phyloP scores from a whole-genome alignment of 1,284 basidiomycete species.

The Schizopora paradoxa region DNA sequence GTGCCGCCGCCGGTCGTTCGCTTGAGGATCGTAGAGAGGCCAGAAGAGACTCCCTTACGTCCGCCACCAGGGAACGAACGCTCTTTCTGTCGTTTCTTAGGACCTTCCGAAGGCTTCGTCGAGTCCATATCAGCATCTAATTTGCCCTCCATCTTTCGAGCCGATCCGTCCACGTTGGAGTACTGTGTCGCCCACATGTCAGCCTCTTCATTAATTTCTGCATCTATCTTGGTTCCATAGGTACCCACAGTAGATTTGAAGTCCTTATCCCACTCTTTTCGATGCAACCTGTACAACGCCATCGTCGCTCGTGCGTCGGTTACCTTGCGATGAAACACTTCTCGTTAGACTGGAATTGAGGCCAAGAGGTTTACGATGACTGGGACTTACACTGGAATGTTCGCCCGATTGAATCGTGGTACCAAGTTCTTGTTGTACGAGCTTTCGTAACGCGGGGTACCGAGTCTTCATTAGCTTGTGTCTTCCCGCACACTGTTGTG shows the following conservation, averaged over 20 bases:
- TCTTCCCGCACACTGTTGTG: conserved; percentile 62
- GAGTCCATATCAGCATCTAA: conserved; percentile 10
- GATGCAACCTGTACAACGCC: conserved; percentile 89
- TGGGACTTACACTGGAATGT: conserved; percentile 70
- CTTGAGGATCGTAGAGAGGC: conserved; percentile 58
- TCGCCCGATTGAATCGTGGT: conserved; percentile 84
- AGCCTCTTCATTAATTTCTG: conserved; percentile 1
- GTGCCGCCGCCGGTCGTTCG: no score
- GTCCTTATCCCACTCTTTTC: conserved; percentile 76
- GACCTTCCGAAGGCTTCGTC: conserved; percentile 11
- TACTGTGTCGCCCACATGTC: not conserved
- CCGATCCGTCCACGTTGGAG: no score
- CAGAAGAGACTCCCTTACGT: conserved; percentile 65
- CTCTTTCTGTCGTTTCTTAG: conserved; percentile 17
- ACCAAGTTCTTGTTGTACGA: conserved; percentile 79
- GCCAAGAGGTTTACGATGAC: not conserved
- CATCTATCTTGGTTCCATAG: conserved; percentile 7
- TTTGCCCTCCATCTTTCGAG: no score
- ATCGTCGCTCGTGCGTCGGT: conserved; percentile 94
- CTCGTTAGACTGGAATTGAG: not conserved
- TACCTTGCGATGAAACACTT: conserved; percentile 44
- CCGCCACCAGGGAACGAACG: conserved; percentile 46
- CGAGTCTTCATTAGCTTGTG: conserved; percentile 53
- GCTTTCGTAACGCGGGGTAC: conserved; percentile 75
- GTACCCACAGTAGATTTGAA: conserved; percentile 29